phyloP scores from a whole-genome alignment of 305 asterid genomes.

The Fraxinus ornus region DNA sequence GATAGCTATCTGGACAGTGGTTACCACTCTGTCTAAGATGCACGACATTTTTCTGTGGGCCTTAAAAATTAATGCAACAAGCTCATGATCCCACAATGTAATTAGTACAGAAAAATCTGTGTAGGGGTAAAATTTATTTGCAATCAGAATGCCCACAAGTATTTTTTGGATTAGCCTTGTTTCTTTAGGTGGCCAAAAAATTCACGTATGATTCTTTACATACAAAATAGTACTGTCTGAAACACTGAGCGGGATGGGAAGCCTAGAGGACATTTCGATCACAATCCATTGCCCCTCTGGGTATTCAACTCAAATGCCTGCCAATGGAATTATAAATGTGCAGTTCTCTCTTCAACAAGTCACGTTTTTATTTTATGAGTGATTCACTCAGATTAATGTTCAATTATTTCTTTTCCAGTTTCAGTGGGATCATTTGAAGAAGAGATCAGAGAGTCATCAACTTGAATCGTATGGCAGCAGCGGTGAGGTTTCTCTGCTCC shows the following conservation, averaged over 20 bases:
- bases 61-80: not conserved
- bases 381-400: constrained; percentile 13
- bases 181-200: not conserved
- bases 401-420: constrained; percentile 31
- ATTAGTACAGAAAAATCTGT: not conserved
- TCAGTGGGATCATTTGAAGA: constrained; percentile 70
- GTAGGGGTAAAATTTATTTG: not conserved
- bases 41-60: not conserved
- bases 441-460: constrained; percentile 58
- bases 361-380: not conserved
- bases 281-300: constrained; percentile 9
- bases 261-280: not conserved
- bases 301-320: constrained; percentile 3
- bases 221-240: constrained; percentile 8
- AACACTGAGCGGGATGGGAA: constrained; percentile 5
- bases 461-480: constrained; percentile 74
- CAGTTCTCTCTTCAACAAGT: not conserved
- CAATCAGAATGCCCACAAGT: not conserved
- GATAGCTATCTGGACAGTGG: not conserved
- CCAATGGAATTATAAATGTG: not conserved
- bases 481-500: constrained; percentile 42
- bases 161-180: not conserved
- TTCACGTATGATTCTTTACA: not conserved
- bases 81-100: not conserved
- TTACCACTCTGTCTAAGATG: not conserved